These are phyloP conservation scores for Penicillium sp. DNA, from an alignment of 2,329 filamentous ascomycete species.

Conservation along the genomic window DNA sequence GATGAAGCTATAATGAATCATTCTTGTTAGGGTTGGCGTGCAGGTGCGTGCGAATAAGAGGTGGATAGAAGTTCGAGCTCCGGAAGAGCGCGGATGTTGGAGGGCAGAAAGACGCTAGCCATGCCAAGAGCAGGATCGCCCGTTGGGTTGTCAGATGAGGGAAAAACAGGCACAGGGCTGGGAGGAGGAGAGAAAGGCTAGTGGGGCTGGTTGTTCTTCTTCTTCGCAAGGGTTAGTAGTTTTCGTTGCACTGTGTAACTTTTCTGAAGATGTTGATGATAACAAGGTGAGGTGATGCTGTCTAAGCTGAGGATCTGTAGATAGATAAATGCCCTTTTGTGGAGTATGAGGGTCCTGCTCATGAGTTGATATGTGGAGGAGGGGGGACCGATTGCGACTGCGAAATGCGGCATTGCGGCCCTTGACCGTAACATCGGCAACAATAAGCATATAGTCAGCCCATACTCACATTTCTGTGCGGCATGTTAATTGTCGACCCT, in stretches of 20 bases:
- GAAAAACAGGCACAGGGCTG: constrained; percentile 12
- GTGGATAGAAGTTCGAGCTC: neutral
- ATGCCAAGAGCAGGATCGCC: constrained; percentile 24
- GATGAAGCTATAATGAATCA: constrained; percentile 3
- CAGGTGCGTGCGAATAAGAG: constrained; percentile 14
- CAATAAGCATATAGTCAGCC: no score
- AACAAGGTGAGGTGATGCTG: neutral
- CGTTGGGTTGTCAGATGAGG: constrained; percentile 26
- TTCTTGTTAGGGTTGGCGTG: neutral
- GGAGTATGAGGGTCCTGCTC: no score
- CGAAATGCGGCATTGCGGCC: no score
- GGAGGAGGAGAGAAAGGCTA: neutral
- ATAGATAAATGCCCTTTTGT: neutral
- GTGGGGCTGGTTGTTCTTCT: neutral
- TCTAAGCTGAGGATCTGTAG: neutral
- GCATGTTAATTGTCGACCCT: no score
- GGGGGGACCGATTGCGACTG: neutral
- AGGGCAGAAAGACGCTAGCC: neutral
- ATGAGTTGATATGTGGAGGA: neutral
- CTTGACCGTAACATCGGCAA: no score
- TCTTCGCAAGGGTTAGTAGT: neutral
- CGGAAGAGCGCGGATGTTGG: constrained; percentile 15
- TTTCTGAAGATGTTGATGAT: neutral
- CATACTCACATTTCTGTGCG: no score
- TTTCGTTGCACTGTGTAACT: neutral